Evolutionary conservation across 2,329 filamentous ascomycete genomes (phyloP).

Genomic region (Penicillium sp.): DNA sequence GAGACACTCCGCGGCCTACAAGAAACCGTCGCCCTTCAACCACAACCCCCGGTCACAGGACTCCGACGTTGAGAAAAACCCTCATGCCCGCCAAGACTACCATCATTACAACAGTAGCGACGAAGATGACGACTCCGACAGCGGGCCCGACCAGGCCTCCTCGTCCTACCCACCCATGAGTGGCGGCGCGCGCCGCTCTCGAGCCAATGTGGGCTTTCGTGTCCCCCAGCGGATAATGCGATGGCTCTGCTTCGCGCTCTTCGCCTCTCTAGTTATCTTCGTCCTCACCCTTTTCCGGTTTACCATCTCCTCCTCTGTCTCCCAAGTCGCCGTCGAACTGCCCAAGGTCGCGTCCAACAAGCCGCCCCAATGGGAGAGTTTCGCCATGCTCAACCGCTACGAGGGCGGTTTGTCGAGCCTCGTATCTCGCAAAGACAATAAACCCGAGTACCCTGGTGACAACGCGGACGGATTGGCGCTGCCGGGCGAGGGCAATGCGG

Average conservation of each 20-base stretch:
- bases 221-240: conserved; percentile 71
- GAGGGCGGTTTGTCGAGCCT: conserved; percentile 81
- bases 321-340: conserved; percentile 40
- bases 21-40: conserved; percentile 22
- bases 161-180: conserved; percentile 53
- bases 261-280: conserved; percentile 70
- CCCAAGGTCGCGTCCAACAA: conserved; percentile 58
- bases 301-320: conserved; percentile 53
- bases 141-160: conserved; percentile 44
- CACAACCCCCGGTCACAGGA: conserved; percentile 17
- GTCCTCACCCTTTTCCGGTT: conserved; percentile 72
- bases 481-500: conserved; percentile 37
- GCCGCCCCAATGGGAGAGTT: conserved; percentile 77
- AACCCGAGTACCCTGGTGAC: conserved; percentile 74
- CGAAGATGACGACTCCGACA: conserved; percentile 27
- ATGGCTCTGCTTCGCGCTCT: conserved; percentile 72
- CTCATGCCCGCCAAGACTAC: conserved; percentile 16
- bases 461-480: conserved; percentile 56
- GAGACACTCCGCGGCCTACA: conserved; percentile 30
- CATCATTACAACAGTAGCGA: conserved; percentile 18
- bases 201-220: conserved; percentile 51
- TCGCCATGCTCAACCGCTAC: conserved; percentile 81
- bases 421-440: conserved; percentile 63
- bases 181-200: conserved; percentile 33
- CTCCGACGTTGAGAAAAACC: conserved; percentile 38